Base-by-base conservation (phyloP, 2,329 filamentous ascomycete species). In the Aspergillus sp. region DNA sequence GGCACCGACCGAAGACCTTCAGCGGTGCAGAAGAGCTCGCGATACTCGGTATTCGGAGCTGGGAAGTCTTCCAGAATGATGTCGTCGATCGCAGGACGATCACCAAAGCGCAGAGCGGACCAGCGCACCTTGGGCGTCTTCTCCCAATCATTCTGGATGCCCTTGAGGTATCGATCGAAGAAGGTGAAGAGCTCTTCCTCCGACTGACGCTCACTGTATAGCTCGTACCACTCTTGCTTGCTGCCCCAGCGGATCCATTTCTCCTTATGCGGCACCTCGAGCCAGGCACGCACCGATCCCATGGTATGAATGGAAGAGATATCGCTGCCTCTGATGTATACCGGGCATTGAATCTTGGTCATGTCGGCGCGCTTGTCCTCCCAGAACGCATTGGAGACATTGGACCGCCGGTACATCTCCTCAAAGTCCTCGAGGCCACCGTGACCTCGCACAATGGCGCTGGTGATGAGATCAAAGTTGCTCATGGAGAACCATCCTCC, bases 121-220 rank as follows among this genome's bases (percentile, higher is more conserved):
- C 69, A 75, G 5, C 77, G 70, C 1, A 80, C 74, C 23, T 64
- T 66, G 0, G 78, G 75, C 0, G 77, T 81, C 38, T 70, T 65
- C 53, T 78, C 74, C 76, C 76, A 80, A 16, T 62, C 73, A 49
- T 81, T 81, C 1, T 75, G 52, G 0, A 66, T 62, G 0, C 65
- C 72, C 29, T 74, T 76, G 14, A 80, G 64, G 51, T 75, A 81
- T 2, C 59, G 62, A 49, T 80, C 77, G 50, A 80, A 80, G 62
- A 77, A 81, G 0, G 56, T 49, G 6, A 64, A 54, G 0, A 80
- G 65, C 48, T 79, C 76, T 1, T 70, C 61, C 11, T 61, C 64
- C 2, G 67, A 62, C 20, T 72, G 59, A 0, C 60, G 58, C 7
- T 65, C 60, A 47, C 62, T 65, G 52, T 71, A 78, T 2, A 78